Evolutionary conservation across 805 yeast species (phyloP), one percentile per base, ranked within the genome.

Genomic region (Maudiozyma bulderi): DNA sequence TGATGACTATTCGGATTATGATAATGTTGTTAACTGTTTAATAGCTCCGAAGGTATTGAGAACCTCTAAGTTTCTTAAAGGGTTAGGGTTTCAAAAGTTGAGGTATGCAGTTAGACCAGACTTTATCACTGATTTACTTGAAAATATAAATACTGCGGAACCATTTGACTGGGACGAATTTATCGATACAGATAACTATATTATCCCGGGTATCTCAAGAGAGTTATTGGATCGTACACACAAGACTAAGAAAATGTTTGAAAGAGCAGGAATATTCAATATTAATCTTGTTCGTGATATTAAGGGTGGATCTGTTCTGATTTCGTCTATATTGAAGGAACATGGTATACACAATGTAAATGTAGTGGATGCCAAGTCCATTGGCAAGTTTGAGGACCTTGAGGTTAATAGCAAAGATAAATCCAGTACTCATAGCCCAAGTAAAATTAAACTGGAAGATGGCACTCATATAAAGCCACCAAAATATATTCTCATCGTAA

Each of bases 1-100:
- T 11, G 68, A 67, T 6, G 60, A 70, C 0, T 55, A 60, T 9
- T 29, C 26, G 2, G 52, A 52, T n/a, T 8, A 30, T 13, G 40
- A 40, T 7, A 13, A 9, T 6, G 40, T 71, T 44, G 64, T 73
- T 42, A 77, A 79, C 57, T 65, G 78, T 0, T 66, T 85, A 9
- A 77, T 90, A 9, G 90, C 97, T 0, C 96, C 97, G 1, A 80
- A 80, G 52, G 73, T 84, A n/a, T 61, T 85, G 57, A 72, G 97
- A 54, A 91, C 98, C 0, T 95, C 85, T 50, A 93, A 91, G 66
- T 90, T 91, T 58, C 72, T 91, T 47, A 75, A 77, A 41, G 80
- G 89, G 20, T 67, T 89, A 46, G 78, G 88, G 47, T 71, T 71
- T 40, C 80, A 73, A 44, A 75, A 78, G 0, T 51, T 72, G 8